Percentiles rank a stretch among this genome's conserved stretches.
Evolutionary conservation across 345 rosid genomes (phyloP).

Genomic region (Chamaenerion angustifolium): DNA sequence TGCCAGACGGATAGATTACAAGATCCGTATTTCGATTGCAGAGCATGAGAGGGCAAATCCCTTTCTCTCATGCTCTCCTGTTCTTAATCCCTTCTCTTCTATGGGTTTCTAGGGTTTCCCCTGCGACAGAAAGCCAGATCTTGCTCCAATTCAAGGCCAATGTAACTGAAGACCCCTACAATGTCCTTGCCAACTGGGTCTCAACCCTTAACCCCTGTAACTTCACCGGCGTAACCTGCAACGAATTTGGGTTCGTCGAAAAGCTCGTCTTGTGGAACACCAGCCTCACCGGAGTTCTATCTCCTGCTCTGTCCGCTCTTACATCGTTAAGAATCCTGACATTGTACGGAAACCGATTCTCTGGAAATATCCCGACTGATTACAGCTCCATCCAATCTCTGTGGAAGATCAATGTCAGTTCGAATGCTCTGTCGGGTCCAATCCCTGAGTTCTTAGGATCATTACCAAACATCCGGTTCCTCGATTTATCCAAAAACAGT

Average conservation of each 20-base stretch:
- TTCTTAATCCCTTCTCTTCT: slow-evolving; percentile 28
- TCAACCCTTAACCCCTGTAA: slow-evolving; percentile 44
- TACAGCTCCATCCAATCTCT: slow-evolving; percentile 49
- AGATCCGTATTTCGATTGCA: slow-evolving; percentile 9
- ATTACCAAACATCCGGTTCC: slow-evolving; percentile 66
- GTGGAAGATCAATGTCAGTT: slow-evolving; percentile 91
- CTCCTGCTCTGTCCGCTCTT: slow-evolving; percentile 66
- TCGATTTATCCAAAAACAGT: slow-evolving; percentile 76
- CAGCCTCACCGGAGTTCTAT: slow-evolving; percentile 49
- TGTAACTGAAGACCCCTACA: slow-evolving; percentile 57
- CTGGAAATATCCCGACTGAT: slow-evolving; percentile 67
- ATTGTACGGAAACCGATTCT: slow-evolving; percentile 73
- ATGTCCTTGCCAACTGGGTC: slow-evolving; percentile 54
- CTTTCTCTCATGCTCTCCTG: slow-evolving; percentile 31
- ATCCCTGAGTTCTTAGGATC: slow-evolving; percentile 83
- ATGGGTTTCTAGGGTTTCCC: slow-evolving; percentile 19
- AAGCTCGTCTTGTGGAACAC: slow-evolving; percentile 84
- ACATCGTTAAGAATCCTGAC: slow-evolving; percentile 61
- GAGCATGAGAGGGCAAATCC: slow-evolving; percentile 53
- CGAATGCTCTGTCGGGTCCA: slow-evolving; percentile 75
- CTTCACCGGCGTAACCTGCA: slow-evolving; percentile 67
- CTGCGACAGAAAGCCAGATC: slow-evolving; percentile 48
- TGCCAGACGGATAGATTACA: slow-evolving; percentile 50
- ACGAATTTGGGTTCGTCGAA: slow-evolving; percentile 57
- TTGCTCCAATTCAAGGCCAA: slow-evolving; percentile 70